phyloP scores from a whole-genome alignment of 2,329 filamentous ascomycete genomes.

The Aspergillus unguis region DNA sequence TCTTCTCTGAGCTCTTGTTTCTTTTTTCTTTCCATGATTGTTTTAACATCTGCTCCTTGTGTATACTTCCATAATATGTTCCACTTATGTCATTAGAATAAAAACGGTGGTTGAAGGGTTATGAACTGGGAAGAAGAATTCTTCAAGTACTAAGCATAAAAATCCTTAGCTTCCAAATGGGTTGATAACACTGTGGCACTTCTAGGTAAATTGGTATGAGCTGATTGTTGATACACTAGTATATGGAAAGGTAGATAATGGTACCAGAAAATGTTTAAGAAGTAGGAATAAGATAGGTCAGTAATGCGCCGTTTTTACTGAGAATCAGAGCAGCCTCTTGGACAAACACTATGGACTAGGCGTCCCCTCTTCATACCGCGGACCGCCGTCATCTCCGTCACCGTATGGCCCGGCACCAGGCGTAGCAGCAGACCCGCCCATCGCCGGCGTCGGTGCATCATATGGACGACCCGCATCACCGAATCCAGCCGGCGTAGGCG shows the following conservation, averaged over 20 bases:
- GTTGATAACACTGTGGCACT: too few species aligned
- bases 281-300: not conserved
- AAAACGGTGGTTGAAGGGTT: not conserved
- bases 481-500: conserved; percentile 41
- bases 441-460: conserved; percentile 51
- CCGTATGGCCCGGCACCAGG: conserved; percentile 36
- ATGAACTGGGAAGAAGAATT: too few species aligned
- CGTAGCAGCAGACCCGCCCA: conserved; percentile 37
- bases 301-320: conserved; percentile 3
- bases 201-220: too few species aligned
- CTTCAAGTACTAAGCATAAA: too few species aligned
- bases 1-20: not conserved
- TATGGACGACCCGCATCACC: conserved; percentile 33
- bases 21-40: not conserved
- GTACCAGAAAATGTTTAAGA: not conserved
- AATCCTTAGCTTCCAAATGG: too few species aligned
- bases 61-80: not conserved
- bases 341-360: conserved; percentile 32
- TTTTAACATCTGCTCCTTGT: not conserved
- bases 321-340: not conserved
- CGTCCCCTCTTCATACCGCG: conserved; percentile 43
- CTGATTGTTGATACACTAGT: not conserved
- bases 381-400: conserved; percentile 39
- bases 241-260: not conserved
- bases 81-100: not conserved